Base-by-base conservation (phyloP, 495 filamentous ascomycete genomes). In the Delitschia confertaspora region DNA sequence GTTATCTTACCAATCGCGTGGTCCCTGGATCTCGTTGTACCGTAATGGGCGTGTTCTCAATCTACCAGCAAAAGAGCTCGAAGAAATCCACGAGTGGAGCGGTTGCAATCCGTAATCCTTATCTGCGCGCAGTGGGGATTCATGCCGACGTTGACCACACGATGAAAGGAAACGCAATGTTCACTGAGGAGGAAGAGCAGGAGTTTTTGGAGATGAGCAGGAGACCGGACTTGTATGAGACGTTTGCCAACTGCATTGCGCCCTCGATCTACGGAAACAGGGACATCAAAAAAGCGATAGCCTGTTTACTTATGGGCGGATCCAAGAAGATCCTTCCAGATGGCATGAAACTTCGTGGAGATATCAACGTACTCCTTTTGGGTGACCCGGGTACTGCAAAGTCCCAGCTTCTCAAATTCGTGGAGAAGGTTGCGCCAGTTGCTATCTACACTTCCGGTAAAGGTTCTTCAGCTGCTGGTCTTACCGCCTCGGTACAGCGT, bases 371-470 rank as follows among this genome's bases (percentile, higher is more conserved):
- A 3, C 76, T 99, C 41, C 73, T 99, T 33, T 81, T 96, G 14
- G 93, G 93, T 72, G 93, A 99, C 56, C 93, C 93, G 3, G 93
- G 93, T 73, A 99, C 93, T 3, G 93, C 93, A 26, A 99, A 99
- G 63, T 96, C 93, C 10, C 93, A 99, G 59, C 68, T 99, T 19
- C 71, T 99, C 27, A 96, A 96, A 58, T 99, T 96, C 59, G 93
- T 95, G 18, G 88, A 96, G 60, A 95, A 95, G 65, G 88, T 83
- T 3, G 83, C 91, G 1, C 93, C 93, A 6, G 95, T 96, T 45
- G 88, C 91, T 38, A 96, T 99, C 61, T 99, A 99, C 67, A 99
- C 93, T 0, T 96, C 93, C 9, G 93, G 93, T 40, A 99, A 99
- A 67, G 93, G 93, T 50, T 99, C 93, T 8, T 96, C 91, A 3